Evolutionary conservation across 2,329 filamentous ascomycete genomes (phyloP).

Genomic region (Drechslerella coelobrocha): DNA sequence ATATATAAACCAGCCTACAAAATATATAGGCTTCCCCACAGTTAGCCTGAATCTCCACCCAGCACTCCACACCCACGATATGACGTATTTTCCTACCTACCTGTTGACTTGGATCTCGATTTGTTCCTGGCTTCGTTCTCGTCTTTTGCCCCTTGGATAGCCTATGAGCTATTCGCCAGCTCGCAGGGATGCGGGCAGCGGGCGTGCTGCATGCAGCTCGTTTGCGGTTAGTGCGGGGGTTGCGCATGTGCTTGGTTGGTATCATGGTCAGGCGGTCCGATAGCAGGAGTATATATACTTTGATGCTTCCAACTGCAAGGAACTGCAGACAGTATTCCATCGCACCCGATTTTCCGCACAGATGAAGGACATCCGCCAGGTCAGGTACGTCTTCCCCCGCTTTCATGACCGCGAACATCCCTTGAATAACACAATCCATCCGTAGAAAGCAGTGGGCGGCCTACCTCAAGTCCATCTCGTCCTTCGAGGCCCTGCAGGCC

Average conservation of each 20-base stretch:
- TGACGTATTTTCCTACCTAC: no score
- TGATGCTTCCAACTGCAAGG: neutral
- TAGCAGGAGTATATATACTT: neutral
- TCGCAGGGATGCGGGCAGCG: neutral
- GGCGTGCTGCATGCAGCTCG: neutral
- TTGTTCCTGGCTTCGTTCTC: no score
- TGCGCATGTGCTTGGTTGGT: neutral
- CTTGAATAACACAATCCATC: neutral
- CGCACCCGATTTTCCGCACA: no score
- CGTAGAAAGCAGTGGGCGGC: constrained; percentile 39
- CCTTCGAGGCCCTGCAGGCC: constrained; percentile 47
- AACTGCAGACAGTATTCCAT: neutral
- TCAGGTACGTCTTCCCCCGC: constrained; percentile 17
- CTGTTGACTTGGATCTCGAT: no score
- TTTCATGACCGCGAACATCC: neutral
- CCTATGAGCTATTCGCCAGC: no score
- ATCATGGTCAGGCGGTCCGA: constrained; percentile 12
- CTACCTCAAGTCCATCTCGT: constrained; percentile 44
- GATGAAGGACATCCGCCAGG: constrained; percentile 48
- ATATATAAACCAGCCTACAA: no score
- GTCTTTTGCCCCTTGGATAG: no score
- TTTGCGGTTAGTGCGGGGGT: constrained; percentile 9
- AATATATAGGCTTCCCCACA: no score
- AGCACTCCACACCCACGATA: no score
- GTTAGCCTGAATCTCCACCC: no score